These are phyloP conservation scores for Typha latifolia DNA, from an alignment of 176 grass and related monocot species.

Conservation along the genomic window DNA sequence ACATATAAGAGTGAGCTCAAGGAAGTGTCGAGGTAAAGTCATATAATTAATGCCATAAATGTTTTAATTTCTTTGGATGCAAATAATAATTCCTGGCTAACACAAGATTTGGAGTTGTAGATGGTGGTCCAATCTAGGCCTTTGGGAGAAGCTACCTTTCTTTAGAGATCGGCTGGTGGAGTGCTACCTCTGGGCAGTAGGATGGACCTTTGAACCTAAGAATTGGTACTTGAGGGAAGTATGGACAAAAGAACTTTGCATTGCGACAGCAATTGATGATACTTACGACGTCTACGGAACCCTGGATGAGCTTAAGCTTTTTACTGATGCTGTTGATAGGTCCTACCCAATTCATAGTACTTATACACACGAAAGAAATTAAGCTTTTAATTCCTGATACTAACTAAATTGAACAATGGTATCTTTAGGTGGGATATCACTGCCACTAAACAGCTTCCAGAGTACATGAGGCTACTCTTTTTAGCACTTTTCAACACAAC, in stretches of 20 bases:
- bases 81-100: no score
- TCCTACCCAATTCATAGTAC: not conserved
- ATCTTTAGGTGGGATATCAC: slow-evolving; percentile 21
- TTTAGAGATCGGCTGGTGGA: slow-evolving; percentile 43
- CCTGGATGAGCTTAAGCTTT: slow-evolving; percentile 26
- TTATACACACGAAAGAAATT: not conserved
- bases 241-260: slow-evolving; percentile 14
- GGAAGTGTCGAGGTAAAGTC: slow-evolving; percentile 23
- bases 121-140: slow-evolving; percentile 39
- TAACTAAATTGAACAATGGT: not conserved
- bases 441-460: slow-evolving; percentile 4
- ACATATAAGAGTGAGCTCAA: slow-evolving; percentile 16
- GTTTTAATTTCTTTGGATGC: no score
- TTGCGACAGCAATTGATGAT: slow-evolving; percentile 39
- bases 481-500: slow-evolving; percentile 9
- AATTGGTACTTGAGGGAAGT: slow-evolving; percentile 3
- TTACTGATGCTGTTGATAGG: slow-evolving; percentile 45
- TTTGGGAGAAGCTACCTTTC: slow-evolving; percentile 25
- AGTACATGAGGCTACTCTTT: slow-evolving; percentile 9
- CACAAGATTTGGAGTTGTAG: slow-evolving; percentile 11
- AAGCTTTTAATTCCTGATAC: not conserved
- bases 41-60: no score
- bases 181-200: slow-evolving; percentile 33
- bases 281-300: slow-evolving; percentile 56
- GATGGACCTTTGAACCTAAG: slow-evolving; percentile 19